Base-by-base conservation (phyloP, 2,329 filamentous ascomycete species). In the Colletotrichum tanaceti region DNA sequence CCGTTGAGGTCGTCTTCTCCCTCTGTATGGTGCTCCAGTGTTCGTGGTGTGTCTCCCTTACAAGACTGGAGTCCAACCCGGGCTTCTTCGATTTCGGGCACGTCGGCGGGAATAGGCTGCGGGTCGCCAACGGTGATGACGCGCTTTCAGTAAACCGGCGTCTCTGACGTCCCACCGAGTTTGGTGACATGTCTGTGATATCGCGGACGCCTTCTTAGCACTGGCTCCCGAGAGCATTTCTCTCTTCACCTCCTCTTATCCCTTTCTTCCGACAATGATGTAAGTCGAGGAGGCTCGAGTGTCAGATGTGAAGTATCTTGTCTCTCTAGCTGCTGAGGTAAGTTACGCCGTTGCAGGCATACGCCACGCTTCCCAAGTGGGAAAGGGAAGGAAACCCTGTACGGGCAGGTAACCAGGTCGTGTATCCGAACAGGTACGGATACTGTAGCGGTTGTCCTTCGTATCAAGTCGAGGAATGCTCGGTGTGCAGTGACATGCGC, bases 301-400 rank as follows among this genome's bases (percentile, higher is more conserved):
- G 32, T 18, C 28, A 5, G 32, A 32, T 32, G 28, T 32, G 28
- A 32, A 32, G 9, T 32, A 32, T 10, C 7, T 32, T 9, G 28
- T 10, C 18, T 35, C 9, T 44, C 22, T 32, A 39, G 46, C 65
- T 38, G 65, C 59, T 64, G 65, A 64, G 47, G 60, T 63, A 63
- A 58, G 65, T 46, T 18, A 24, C 32, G 10, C 47, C 20, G n/a
- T 18, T n/a, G 46, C 59, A 58, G 60, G 46, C 46, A 67, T 53
- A 41, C n/a, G 59, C 64, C 53, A 63, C 41, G 64, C 38, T 52
- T 63, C 35, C 28, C 38, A 39, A 32, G 53, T 35, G 28, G 28
- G 16, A 46, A 18, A 32, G 14, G 28, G 38, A 16, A 28, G 18
- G 24, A 20, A 24, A 20, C 14, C 13, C n/a, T 24, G 18, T 52